phyloP scores from a whole-genome alignment of 129 eudicot species.

The Solidago caesia region DNA sequence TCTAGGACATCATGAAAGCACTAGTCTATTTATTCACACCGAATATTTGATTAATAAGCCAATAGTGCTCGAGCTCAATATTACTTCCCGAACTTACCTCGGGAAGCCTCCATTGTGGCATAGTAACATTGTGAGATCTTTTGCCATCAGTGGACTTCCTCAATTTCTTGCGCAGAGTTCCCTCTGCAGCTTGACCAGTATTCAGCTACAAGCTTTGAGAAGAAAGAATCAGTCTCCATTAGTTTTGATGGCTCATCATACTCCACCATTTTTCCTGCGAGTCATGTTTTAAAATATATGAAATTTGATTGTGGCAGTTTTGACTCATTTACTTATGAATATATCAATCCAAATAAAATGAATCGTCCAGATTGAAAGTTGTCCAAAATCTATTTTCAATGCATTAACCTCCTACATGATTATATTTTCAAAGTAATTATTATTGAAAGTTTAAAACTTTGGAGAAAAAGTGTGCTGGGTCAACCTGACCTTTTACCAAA shows the following conservation, averaged over 20 bases:
- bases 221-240: constrained; percentile 53
- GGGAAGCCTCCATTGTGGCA: neutral
- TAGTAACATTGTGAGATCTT: neutral
- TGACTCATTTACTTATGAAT: neutral
- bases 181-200: constrained; percentile 74
- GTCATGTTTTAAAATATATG: neutral
- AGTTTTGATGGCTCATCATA: constrained; percentile 75
- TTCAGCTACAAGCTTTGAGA: constrained; percentile 84
- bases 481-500: neutral
- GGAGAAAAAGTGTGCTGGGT: neutral
- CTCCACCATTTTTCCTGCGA: constrained; percentile 67
- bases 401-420: neutral
- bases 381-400: neutral
- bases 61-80: too few relatives aligned
- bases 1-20: too few relatives aligned
- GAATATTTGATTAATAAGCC: too few relatives aligned
- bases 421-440: neutral
- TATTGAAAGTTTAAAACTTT: neutral
- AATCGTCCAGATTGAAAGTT: neutral
- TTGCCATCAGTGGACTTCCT: constrained; percentile 11
- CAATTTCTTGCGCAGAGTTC: constrained; percentile 25
- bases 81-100: too few relatives aligned
- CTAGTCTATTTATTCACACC: too few relatives aligned
- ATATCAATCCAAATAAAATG: neutral
- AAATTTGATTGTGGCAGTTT: neutral